Conservation (phyloP, 192 early-diverging fungal species). For the Dissophora globulifera region DNA sequence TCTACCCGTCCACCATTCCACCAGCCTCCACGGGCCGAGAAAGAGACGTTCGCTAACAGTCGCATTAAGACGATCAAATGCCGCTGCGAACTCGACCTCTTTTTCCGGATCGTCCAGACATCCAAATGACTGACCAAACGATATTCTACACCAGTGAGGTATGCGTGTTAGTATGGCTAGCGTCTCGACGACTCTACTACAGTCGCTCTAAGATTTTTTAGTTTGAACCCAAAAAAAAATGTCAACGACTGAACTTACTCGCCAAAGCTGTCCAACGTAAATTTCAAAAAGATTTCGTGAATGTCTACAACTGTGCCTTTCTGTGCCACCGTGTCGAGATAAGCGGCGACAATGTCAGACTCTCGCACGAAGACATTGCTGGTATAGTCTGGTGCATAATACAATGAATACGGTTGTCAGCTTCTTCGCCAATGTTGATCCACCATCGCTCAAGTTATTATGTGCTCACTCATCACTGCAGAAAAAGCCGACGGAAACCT, state of each 20-base stretch:
- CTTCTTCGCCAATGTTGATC: no score
- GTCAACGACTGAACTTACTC: slow-evolving; percentile 34
- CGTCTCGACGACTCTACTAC: no score
- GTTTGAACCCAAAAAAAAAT: no score
- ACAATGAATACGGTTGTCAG: no score
- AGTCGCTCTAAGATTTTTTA: neutral
- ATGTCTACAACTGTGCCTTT: slow-evolving; percentile 52
- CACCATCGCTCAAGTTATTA: no score
- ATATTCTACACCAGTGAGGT: slow-evolving; percentile 14
- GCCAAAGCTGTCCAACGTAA: slow-evolving; percentile 64
- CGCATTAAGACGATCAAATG: slow-evolving; percentile 64
- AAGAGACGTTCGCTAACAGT: slow-evolving; percentile 34
- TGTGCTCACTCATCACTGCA: no score
- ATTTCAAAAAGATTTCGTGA: slow-evolving; percentile 59
- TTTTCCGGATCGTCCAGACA: slow-evolving; percentile 23
- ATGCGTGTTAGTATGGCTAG: no score
- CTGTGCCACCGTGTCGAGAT: slow-evolving; percentile 39
- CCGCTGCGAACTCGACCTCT: slow-evolving; percentile 53
- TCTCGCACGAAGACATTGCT: slow-evolving; percentile 46
- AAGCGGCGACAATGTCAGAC: slow-evolving; percentile 24
- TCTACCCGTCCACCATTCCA: slow-evolving; percentile 30
- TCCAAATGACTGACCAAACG: slow-evolving; percentile 39
- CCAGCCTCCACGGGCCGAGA: slow-evolving; percentile 33
- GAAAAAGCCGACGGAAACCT: neutral
- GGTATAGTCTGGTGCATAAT: slow-evolving; percentile 46